Base-by-base conservation (phyloP, 1,284 basidiomycete species). In the Sanghuangporus weigelae region DNA sequence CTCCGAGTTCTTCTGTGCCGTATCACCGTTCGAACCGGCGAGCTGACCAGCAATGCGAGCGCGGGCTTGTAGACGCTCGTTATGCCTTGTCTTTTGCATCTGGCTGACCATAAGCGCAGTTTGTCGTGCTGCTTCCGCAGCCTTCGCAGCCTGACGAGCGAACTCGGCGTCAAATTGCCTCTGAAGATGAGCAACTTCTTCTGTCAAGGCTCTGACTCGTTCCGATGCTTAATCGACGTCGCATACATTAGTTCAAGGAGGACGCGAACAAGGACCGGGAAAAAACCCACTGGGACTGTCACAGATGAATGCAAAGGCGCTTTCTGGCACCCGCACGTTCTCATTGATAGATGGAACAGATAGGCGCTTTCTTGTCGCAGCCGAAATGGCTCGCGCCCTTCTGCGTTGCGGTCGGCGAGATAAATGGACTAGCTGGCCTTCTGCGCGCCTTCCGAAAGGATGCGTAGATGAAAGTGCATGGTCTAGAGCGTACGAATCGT, bases 111-210 rank as follows among this genome's bases (percentile, higher is more conserved):
- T 72, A 16, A 72, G 68, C 8, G 75, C 75, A 0, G 79, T 79
- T 65, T 83, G 74, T 68, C 83, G 83, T 38, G 83, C 77, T 14
- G 76, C 78, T 67, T 81, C 78, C 16, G 77, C 82, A 3, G 82
- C 84, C 69, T 83, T 85, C 10, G 79, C 78, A 4, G 85, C 84
- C 69, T 89, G 89, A 42, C 85, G 78, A 12, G 83, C 80, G 35
- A 92, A 77, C 75, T 92, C 90, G 16, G 77, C 79, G 73, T 90
- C 86, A 69, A 92, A 90, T 62, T 84, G 83, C 57, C 78, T 77
- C 55, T 87, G 85, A 48, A 92, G 76, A 54, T 77, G 74, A 1
- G 81, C 75, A 39, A 89, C 86, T 74, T 90, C 87, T 69, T 84
- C 81, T 70, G 84, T 84, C 10, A 85, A 88, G 36, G 83, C 80